These are phyloP conservation scores for Termitomyces sp. DNA, from an alignment of 768 basidiomycete genomes.

Conservation along the genomic window DNA sequence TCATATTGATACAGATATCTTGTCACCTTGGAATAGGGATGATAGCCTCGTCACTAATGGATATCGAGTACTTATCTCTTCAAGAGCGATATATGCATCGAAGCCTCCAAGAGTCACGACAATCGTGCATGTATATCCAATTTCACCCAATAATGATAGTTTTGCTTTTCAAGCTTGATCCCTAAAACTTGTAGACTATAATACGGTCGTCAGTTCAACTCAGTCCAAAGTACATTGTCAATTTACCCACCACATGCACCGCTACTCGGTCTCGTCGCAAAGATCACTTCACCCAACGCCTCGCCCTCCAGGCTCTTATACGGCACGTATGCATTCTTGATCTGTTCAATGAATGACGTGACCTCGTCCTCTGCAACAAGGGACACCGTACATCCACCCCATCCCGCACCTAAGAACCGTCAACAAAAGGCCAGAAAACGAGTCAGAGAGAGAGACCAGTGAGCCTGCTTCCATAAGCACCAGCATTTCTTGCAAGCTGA, in stretches of 20 bases:
- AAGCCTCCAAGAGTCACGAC: too few relatives aligned
- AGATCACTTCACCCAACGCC: slow-evolving; percentile 61
- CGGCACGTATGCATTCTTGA: slow-evolving; percentile 60
- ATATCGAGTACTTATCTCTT: too few relatives aligned
- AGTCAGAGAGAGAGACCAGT: slow-evolving; percentile 49
- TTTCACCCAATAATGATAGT: not conserved
- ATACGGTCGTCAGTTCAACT: not conserved
- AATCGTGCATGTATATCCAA: not conserved
- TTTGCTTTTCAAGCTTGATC: not conserved
- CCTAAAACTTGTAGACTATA: too few relatives aligned
- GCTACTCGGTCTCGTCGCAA: slow-evolving; percentile 79
- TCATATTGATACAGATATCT: too few relatives aligned
- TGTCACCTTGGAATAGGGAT: too few relatives aligned
- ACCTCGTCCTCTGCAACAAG: slow-evolving; percentile 66
- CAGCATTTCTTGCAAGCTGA: slow-evolving; percentile 57
- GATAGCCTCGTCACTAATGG: too few relatives aligned
- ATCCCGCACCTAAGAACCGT: slow-evolving; percentile 66
- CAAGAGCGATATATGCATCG: too few relatives aligned
- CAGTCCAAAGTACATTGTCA: not conserved
- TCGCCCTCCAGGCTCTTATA: slow-evolving; percentile 59
- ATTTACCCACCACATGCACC: slow-evolving; percentile 61
- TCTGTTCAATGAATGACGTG: slow-evolving; percentile 55
- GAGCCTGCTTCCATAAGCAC: slow-evolving; percentile 79
- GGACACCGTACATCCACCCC: slow-evolving; percentile 89
- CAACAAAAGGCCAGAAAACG: not conserved